Base-by-base conservation (phyloP, 139 green algal species). In the Volvox reticuliferus region DNA sequence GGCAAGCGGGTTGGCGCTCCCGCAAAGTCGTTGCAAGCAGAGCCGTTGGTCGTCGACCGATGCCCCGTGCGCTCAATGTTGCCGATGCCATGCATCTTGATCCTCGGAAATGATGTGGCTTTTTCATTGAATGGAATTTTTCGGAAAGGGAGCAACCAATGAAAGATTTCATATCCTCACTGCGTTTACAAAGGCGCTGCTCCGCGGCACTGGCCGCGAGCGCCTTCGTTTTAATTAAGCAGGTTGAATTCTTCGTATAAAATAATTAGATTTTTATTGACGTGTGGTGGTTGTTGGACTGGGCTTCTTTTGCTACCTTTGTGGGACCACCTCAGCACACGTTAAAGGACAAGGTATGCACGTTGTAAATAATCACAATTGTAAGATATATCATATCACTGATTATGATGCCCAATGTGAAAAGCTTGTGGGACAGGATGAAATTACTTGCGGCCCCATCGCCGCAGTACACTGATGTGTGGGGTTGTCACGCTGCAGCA, bases 171-270 rank as follows among this genome's bases (percentile, higher is more conserved):
- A 81, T 81, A 61, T 61, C 75, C 30, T 26, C 75, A 61, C 24
- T 30, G 44, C 9, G 78, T 84, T 82, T 18, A 61, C 21, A 73
- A 82, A 61, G 76, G 76, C 78, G 75, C 71, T 19, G 78, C 78
- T 84, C 78, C 63, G 78, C 78, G 78, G 78, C 78, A 12, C 37
- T 32, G 36, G 78, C 78, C 78, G 78, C 78, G 78, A 84, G 78
- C 78, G 78, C 36, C 75, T 79, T 35, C 26, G 65, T 73, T 30
- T 24, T 26, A 28, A 30, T 73, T 12, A 28, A 28, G 3, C 65
- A 73, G 65, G 2, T 28, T 16, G 6, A 28, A 30, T 30, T 73
- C 21, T 30, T 73, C 65, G 6, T 30, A 16, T 30, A 30, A 2
- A 30, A 28, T 73, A 30, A 28, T 73, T 73, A 3, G 65, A 28